Percentiles rank a stretch among this genome's conserved stretches.
phyloP scores from a whole-genome alignment of 1,284 basidiomycete species.

The Porphyrellus sp. region DNA sequence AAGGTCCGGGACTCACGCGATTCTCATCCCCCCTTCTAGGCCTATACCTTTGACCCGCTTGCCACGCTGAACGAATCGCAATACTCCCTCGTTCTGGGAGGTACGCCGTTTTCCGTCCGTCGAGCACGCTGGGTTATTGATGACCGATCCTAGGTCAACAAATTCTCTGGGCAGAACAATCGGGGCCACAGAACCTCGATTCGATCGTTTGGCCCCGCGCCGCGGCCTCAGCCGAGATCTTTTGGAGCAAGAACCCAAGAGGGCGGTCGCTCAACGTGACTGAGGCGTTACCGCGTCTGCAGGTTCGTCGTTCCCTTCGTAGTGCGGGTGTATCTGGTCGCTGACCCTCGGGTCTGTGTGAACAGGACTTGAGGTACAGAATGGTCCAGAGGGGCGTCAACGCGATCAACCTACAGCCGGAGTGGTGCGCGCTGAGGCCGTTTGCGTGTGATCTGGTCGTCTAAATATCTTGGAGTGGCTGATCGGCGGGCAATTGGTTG shows the following conservation, averaged over 20 bases:
- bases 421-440: constrained; percentile 68
- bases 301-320: constrained; percentile 35
- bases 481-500: too few species aligned
- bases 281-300: constrained; percentile 70
- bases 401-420: constrained; percentile 63
- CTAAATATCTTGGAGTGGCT: too few species aligned
- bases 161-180: constrained; percentile 58
- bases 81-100: constrained; percentile 46
- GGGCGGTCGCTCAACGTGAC: constrained; percentile 44
- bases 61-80: constrained; percentile 40
- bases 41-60: constrained; percentile 56
- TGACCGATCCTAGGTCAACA: constrained; percentile 35
- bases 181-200: constrained; percentile 52
- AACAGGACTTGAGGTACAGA: constrained; percentile 59
- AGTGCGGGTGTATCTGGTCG: rapidly evolving
- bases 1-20: background rate
- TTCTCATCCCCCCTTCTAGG: constrained; percentile 33
- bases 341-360: background rate
- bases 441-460: constrained; percentile 49
- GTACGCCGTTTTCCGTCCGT: constrained; percentile 22
- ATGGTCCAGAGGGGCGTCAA: constrained; percentile 58
- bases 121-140: background rate
- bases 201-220: constrained; percentile 59
- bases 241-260: constrained; percentile 52
- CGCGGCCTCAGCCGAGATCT: constrained; percentile 57